Evolutionary conservation across 768 basidiomycete species (phyloP).

Genomic region (Leccinum boreale): DNA sequence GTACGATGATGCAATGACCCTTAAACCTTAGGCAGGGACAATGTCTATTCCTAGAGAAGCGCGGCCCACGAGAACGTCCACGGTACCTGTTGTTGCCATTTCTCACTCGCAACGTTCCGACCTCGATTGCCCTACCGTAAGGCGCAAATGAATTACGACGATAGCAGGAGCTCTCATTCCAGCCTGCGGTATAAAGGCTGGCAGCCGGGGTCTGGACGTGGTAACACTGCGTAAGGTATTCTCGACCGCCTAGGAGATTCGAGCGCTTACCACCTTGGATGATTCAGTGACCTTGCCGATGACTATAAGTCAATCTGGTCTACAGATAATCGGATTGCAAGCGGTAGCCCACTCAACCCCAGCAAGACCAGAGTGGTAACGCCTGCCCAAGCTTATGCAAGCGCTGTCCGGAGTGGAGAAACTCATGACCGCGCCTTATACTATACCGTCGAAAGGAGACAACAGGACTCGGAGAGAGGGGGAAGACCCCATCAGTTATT

Average conservation of each 20-base stretch:
- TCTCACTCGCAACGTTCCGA: background rate
- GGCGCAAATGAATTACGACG: slow-evolving; percentile 7
- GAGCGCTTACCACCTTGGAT: background rate
- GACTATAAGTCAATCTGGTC: slow-evolving; percentile 5
- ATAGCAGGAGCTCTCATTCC: background rate
- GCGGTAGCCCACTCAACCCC: background rate
- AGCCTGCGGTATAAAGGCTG: background rate
- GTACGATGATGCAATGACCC: background rate
- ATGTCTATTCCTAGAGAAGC: background rate
- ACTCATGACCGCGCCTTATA: slow-evolving; percentile 7
- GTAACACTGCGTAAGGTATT: background rate
- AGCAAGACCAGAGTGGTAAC: slow-evolving; percentile 6
- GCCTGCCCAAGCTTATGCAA: slow-evolving; percentile 22
- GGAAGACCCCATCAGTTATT: background rate
- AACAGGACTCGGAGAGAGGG: slow-evolving; percentile 1
- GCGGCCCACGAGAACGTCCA: background rate
- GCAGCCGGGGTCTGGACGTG: background rate
- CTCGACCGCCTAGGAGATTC: background rate
- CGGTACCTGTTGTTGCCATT: background rate
- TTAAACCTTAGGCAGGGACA: background rate
- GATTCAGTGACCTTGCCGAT: slow-evolving; percentile 1
- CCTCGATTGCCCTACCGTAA: background rate
- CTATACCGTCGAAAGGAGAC: slow-evolving; percentile 19
- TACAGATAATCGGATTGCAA: background rate
- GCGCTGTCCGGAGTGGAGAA: slow-evolving; percentile 10